Conservation (phyloP, 768 basidiomycete genomes). For the Termitomyces sp. region DNA sequence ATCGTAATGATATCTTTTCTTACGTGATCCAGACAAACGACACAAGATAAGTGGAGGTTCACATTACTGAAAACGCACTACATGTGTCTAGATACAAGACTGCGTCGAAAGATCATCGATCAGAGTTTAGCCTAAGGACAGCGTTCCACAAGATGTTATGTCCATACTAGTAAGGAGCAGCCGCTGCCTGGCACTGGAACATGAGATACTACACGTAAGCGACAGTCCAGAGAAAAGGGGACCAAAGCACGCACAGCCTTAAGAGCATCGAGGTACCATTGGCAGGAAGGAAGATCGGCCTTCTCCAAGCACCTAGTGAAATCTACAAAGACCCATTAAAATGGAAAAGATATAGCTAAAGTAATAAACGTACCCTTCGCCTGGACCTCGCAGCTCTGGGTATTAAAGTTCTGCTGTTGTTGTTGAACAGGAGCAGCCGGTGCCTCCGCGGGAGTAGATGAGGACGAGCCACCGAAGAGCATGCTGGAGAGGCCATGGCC, state of each 20-base stretch:
- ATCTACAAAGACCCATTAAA: conserved; percentile 34
- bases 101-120: not conserved
- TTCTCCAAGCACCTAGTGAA: conserved; percentile 84
- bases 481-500: conserved; percentile 88
- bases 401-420: conserved; percentile 32
- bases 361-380: conserved; percentile 56
- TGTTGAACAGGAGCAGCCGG: conserved; percentile 45
- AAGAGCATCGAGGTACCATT: conserved; percentile 84
- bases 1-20: not conserved
- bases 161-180: conserved; percentile 42
- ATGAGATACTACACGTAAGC: conserved; percentile 6
- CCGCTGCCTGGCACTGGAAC: conserved; percentile 69
- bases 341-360: not conserved
- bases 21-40: not conserved
- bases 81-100: conserved; percentile 3
- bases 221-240: not conserved
- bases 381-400: conserved; percentile 64
- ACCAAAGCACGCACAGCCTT: conserved; percentile 60
- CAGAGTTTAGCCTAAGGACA: not conserved
- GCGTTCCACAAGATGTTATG: not conserved
- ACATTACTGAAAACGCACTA: conserved; percentile 9
- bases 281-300: conserved; percentile 72
- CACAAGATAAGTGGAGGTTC: conserved; percentile 4
- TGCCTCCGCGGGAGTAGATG: conserved; percentile 38
- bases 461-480: conserved; percentile 71